Evolutionary conservation across 2,329 filamentous ascomycete species (phyloP).

Genomic region (Pseudogymnoascus sp.): DNA sequence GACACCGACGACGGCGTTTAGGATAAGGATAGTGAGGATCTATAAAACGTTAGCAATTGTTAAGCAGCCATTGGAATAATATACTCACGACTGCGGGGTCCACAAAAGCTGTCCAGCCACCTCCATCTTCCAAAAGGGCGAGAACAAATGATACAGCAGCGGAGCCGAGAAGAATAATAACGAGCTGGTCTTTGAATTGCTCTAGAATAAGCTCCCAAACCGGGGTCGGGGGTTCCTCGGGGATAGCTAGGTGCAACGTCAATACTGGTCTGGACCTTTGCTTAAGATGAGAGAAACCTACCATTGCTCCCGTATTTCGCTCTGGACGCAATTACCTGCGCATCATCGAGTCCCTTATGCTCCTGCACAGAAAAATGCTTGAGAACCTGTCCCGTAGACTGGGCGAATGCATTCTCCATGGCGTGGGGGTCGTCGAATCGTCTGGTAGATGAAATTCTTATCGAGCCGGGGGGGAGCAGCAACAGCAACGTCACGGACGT

Average conservation of each 20-base stretch:
- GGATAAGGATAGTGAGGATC: conserved; percentile 82
- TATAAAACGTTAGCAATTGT: conserved; percentile 30
- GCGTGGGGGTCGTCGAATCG: not conserved
- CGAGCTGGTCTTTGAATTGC: conserved; percentile 98
- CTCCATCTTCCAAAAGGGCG: conserved; percentile 84
- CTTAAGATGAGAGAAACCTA: conserved; percentile 30
- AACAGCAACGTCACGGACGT: conserved; percentile 7
- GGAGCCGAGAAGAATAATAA: conserved; percentile 87
- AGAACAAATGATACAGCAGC: conserved; percentile 89
- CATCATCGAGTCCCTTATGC: conserved; percentile 45
- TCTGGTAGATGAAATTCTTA: not conserved
- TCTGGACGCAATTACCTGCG: conserved; percentile 47
- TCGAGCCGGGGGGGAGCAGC: not conserved
- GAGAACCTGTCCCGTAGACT: conserved; percentile 49
- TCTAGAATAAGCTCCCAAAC: conserved; percentile 94
- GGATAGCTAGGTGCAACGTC: conserved; percentile 44
- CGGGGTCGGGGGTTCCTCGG: conserved; percentile 90
- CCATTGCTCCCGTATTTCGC: conserved; percentile 58
- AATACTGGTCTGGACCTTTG: conserved; percentile 11
- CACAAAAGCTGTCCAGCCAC: conserved; percentile 95
- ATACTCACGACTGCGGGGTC: conserved; percentile 81
- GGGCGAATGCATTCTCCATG: conserved; percentile 58
- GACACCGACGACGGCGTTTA: conserved; percentile 59
- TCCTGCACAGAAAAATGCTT: conserved; percentile 48
- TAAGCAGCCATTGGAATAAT: not conserved